Evolutionary conservation across 257 asterid genomes (phyloP).

Genomic region (Misopates orontium): DNA sequence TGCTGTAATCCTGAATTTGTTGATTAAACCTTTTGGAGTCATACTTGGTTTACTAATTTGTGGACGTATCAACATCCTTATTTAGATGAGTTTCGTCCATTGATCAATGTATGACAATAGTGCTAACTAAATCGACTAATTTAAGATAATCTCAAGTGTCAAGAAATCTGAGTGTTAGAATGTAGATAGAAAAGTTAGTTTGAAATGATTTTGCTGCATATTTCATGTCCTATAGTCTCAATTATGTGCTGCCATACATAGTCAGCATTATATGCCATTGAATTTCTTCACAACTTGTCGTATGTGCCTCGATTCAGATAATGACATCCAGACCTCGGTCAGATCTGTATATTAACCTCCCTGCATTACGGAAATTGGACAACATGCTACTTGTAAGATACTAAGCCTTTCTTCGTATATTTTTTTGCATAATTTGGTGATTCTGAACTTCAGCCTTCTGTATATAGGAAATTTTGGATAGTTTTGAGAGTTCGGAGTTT

Average conservation of each 20-base stretch:
- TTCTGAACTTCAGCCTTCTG: neutral
- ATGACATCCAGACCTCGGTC: constrained; percentile 75
- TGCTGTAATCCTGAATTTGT: neutral
- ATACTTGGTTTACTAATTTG: too few relatives aligned
- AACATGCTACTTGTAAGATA: constrained; percentile 78
- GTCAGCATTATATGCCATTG: neutral
- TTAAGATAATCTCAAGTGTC: too few relatives aligned
- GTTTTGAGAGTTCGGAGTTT: constrained; percentile 58
- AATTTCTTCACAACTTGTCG: neutral
- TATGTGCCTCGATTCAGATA: constrained; percentile 42
- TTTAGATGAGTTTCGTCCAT: too few relatives aligned
- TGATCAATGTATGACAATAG: neutral
- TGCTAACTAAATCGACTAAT: too few relatives aligned
- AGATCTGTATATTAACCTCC: constrained; percentile 72
- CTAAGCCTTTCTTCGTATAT: constrained; percentile 6
- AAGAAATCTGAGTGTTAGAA: too few relatives aligned
- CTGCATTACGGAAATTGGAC: constrained; percentile 80
- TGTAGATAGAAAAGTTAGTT: too few relatives aligned
- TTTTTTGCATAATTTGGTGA: neutral
- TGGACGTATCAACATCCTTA: too few relatives aligned
- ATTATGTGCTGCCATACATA: neutral
- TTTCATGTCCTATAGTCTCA: too few relatives aligned
- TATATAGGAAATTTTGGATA: constrained; percentile 66
- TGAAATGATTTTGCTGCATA: neutral
- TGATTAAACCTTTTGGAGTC: too few relatives aligned